Percentiles rank a stretch among this genome's conserved stretches.
Evolutionary conservation across 768 basidiomycete genomes (phyloP).

Genomic region (Leccinellum albellum): DNA sequence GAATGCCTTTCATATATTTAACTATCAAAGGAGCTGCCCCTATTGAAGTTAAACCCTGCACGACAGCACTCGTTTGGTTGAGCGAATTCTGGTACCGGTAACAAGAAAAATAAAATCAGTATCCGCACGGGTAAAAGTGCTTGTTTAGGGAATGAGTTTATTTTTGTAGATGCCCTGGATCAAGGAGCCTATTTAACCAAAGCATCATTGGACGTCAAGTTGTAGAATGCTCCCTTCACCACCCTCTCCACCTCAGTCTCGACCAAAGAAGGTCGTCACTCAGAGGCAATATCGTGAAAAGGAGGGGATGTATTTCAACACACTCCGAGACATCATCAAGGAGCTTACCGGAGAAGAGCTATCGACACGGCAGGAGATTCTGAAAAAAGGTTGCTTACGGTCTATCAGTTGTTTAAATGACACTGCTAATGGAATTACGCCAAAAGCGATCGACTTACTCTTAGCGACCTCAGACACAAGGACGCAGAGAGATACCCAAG

Average conservation of each 20-base stretch:
- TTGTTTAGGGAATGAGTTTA: background rate
- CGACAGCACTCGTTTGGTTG: no score
- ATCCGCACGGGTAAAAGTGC: background rate
- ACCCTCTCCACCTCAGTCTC: background rate
- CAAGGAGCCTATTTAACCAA: background rate
- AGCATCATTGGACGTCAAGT: background rate
- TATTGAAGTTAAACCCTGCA: no score
- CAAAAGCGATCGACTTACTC: slow-evolving; percentile 8
- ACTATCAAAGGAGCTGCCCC: no score
- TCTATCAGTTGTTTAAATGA: background rate
- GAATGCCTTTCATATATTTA: background rate
- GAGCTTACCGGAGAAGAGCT: slow-evolving; percentile 16
- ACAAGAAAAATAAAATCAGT: background rate
- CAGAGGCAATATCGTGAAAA: slow-evolving; percentile 24
- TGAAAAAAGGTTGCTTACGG: slow-evolving; percentile 19
- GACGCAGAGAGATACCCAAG: background rate
- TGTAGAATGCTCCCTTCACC: slow-evolving; percentile 1
- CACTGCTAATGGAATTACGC: background rate
- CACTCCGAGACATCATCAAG: slow-evolving; percentile 15
- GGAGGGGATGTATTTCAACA: slow-evolving; percentile 14
- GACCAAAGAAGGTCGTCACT: slow-evolving; percentile 8
- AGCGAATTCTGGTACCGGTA: background rate
- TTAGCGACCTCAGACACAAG: background rate
- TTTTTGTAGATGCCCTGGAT: background rate
- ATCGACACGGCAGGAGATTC: slow-evolving; percentile 17